phyloP scores from a whole-genome alignment of 169 alveolate species.

The Babesia divergens region DNA sequence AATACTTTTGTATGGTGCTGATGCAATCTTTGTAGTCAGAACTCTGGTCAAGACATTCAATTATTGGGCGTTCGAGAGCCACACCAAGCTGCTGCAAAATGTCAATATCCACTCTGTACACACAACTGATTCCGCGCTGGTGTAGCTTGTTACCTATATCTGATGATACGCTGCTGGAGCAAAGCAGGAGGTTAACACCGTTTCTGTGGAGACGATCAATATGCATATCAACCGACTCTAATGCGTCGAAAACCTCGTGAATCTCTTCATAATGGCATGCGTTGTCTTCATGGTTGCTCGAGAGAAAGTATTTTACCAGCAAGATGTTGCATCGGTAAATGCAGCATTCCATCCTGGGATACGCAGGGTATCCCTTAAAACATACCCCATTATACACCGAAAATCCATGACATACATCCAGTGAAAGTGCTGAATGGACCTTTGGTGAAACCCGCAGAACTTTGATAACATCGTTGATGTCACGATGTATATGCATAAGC shows the following conservation, averaged over 20 bases:
- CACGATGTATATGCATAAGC: conserved; percentile 32
- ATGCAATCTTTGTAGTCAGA: neutral
- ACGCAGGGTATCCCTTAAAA: conserved; percentile 28
- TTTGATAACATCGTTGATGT: conserved; percentile 35
- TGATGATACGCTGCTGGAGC: conserved; percentile 6
- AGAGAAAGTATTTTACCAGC: conserved; percentile 3
- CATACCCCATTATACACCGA: conserved; percentile 38
- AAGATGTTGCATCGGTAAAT: conserved; percentile 7
- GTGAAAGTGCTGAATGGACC: neutral
- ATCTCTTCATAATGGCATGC: conserved; percentile 19
- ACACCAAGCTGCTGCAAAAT: conserved; percentile 12
- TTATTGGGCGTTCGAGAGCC: conserved; percentile 21
- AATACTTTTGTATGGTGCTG: conserved; percentile 7
- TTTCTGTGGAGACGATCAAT: conserved; percentile 11
- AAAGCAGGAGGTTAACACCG: conserved; percentile 24
- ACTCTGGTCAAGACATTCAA: neutral
- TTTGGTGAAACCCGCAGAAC: conserved; percentile 20
- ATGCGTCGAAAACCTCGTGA: neutral
- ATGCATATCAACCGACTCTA: neutral
- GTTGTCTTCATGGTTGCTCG: neutral
- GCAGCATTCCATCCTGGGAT: conserved; percentile 10
- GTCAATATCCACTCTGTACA: conserved; percentile 19
- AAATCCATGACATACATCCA: conserved; percentile 32
- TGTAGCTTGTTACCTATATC: conserved; percentile 21
- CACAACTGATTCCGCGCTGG: conserved; percentile 17